phyloP scores from a whole-genome alignment of 1,284 basidiomycete genomes.

The Boletus semigastroideus region DNA sequence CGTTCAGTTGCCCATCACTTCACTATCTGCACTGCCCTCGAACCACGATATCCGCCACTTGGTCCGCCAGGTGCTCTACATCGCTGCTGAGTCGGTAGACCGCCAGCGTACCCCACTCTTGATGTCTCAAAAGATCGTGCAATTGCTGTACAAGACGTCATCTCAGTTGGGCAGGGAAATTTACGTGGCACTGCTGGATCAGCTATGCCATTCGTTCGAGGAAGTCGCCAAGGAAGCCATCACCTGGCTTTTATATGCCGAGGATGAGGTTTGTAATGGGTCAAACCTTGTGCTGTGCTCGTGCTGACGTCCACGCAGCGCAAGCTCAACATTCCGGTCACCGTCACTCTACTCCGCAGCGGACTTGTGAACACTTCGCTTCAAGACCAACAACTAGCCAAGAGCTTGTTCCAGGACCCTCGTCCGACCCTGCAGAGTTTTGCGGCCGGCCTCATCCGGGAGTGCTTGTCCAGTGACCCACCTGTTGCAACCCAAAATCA shows the following conservation, averaged over 20 bases:
- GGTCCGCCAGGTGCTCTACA: conserved; percentile 77
- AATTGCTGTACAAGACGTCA: conserved; percentile 83
- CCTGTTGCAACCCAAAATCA: conserved; percentile 80
- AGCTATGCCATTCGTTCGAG: conserved; percentile 85
- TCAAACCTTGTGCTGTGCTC: conserved; percentile 3
- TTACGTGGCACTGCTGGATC: conserved; percentile 86
- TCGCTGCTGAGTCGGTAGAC: conserved; percentile 77
- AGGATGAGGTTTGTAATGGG: conserved; percentile 76
- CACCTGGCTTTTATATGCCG: conserved; percentile 95
- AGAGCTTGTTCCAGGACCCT: conserved; percentile 80
- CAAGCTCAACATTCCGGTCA: conserved; percentile 96
- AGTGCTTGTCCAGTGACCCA: conserved; percentile 79
- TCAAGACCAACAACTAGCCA: conserved; percentile 91
- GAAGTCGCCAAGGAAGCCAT: conserved; percentile 97
- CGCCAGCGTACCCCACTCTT: conserved; percentile 85
- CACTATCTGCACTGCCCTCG: conserved; percentile 69
- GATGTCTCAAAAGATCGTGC: conserved; percentile 94
- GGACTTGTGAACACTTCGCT: conserved; percentile 78
- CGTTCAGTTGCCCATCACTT: conserved; percentile 63
- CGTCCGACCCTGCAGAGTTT: conserved; percentile 82
- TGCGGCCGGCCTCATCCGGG: conserved; percentile 81
- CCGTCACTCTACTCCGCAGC: conserved; percentile 83
- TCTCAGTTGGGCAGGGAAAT: conserved; percentile 86
- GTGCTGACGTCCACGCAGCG: conserved; percentile 50
- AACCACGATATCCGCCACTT: conserved; percentile 87